Percentiles rank a stretch among this genome's conserved stretches.
phyloP scores from a whole-genome alignment of 2,329 filamentous ascomycete species.

The Penicillium frequentans region DNA sequence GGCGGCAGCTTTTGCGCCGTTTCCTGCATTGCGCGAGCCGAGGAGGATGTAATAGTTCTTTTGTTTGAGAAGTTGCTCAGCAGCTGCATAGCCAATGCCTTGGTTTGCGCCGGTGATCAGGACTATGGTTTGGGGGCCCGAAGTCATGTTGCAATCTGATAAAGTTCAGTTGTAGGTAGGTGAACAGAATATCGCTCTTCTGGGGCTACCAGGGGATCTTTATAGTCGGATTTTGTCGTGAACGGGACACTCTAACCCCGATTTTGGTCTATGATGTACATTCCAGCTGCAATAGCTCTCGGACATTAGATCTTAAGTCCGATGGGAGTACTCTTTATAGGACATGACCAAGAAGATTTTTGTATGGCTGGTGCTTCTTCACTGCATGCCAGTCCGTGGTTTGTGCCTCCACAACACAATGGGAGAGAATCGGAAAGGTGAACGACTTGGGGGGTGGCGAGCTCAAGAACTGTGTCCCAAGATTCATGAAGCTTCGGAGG shows the following conservation, averaged over 20 bases:
- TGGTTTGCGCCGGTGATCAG: constrained; percentile 17
- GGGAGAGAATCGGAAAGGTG: too few species aligned
- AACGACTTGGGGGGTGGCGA: too few species aligned
- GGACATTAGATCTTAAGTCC: constrained; percentile 4
- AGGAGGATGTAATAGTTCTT: constrained; percentile 11
- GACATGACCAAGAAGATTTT: too few species aligned
- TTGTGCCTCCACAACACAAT: too few species aligned
- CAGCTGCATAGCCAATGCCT: constrained; percentile 13
- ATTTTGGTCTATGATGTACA: neutral
- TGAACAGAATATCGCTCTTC: too few species aligned
- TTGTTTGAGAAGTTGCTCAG: constrained; percentile 7
- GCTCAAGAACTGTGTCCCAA: too few species aligned
- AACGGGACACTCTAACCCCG: neutral
- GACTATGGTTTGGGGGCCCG: constrained; percentile 3
- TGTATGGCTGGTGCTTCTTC: too few species aligned
- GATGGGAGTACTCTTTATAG: neutral
- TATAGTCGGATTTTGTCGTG: neutral
- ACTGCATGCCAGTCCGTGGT: too few species aligned
- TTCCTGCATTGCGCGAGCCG: constrained; percentile 12
- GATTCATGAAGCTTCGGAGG: too few species aligned
- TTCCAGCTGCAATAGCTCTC: neutral
- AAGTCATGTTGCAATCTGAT: neutral
- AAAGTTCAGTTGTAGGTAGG: neutral
- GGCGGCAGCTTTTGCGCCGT: constrained; percentile 19
- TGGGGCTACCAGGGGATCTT: neutral